Evolutionary conservation across 306 rosid species (phyloP), one percentile per base, ranked within the genome.

Genomic region (Coriaria nepalensis): DNA sequence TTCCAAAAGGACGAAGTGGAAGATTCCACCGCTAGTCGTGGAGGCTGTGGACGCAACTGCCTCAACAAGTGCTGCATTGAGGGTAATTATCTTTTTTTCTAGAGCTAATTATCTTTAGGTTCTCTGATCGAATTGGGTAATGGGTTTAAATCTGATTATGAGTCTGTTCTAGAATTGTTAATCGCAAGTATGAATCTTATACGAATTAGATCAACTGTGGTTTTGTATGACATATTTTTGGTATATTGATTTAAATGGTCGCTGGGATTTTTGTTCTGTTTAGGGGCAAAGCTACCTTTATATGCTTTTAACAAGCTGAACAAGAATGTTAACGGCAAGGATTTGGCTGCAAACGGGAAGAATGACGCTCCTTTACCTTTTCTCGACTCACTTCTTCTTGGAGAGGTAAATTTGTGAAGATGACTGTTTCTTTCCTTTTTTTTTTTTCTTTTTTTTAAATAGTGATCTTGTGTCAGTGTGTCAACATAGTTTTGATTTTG

Each of bases 201-300:
- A 33, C 4, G 10, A 43, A 35, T 5, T 39, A 50, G 20, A n/a
- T 6, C 29, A 20, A 20, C 29, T 20, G 3, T 20, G 29, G 29
- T 20, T 20, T 20, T 20, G 29, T 20, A 20, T 20, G n/a, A 20
- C 29, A 20, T 20, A 20, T 20, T 20, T 20, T 20, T 20, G 29
- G 29, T 1, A 20, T 20, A 1, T 20, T 20, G 29, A 20, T 20
- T 20, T 20, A 1, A 3, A 20, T 20, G 29, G 29, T 20, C 3
- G 29, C 29, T 20, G 2, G 34, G 3, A 37, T 49, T 40, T 55
- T 32, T 4, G 45, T 55, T 58, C 55, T 33, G 35, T 33, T 55
- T 67, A 92, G 98, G 83, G 53, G 85, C 99, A 59, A 82, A 73
- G 65, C 79, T 92, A 7, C 99, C 99, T 8, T 51, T 92, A 66